phyloP scores from a whole-genome alignment of 352 stramenopile species.

The Globisporangium apiculatum region DNA sequence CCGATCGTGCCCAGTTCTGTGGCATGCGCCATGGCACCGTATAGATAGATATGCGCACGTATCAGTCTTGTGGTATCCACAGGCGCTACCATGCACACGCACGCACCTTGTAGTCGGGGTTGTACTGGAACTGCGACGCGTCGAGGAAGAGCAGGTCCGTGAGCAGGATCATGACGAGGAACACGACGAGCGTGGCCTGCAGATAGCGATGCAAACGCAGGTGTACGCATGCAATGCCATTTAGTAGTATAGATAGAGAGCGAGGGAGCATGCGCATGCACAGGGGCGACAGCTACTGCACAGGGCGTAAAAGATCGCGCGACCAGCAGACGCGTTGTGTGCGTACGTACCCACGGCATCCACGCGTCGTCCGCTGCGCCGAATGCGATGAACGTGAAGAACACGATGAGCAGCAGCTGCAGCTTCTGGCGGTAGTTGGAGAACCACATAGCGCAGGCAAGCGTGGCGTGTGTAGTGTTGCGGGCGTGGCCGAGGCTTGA shows the following conservation, averaged over 20 bases:
- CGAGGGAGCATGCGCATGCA: background rate
- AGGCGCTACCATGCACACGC: too few relatives aligned
- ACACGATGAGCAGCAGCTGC: slow-evolving; percentile 72
- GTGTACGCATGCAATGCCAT: too few relatives aligned
- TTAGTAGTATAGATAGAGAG: slow-evolving; percentile 1
- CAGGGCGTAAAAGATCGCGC: background rate
- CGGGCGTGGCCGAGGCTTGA: too few relatives aligned
- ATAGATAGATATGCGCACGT: background rate
- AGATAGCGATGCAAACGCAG: background rate
- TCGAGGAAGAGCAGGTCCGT: slow-evolving; percentile 73
- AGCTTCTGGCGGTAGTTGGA: slow-evolving; percentile 69
- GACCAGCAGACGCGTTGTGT: background rate
- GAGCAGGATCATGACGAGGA: slow-evolving; percentile 64
- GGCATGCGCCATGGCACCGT: background rate
- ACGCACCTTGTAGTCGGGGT: slow-evolving; percentile 81
- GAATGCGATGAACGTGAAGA: slow-evolving; percentile 82
- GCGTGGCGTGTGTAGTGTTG: too few relatives aligned
- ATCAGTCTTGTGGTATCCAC: background rate
- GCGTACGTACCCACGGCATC: slow-evolving; percentile 68
- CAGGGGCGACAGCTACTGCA: too few relatives aligned
- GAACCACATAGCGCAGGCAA: slow-evolving; percentile 44
- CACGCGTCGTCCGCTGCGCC: slow-evolving; percentile 61
- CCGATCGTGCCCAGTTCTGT: slow-evolving; percentile 70
- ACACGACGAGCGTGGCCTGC: slow-evolving; percentile 71
- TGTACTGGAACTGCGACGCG: slow-evolving; percentile 68